A percentile compares a stretch with the other conserved stretches of the same genome.
Conservation (phyloP, 768 basidiomycete species). For the Mrakia gelida region DNA sequence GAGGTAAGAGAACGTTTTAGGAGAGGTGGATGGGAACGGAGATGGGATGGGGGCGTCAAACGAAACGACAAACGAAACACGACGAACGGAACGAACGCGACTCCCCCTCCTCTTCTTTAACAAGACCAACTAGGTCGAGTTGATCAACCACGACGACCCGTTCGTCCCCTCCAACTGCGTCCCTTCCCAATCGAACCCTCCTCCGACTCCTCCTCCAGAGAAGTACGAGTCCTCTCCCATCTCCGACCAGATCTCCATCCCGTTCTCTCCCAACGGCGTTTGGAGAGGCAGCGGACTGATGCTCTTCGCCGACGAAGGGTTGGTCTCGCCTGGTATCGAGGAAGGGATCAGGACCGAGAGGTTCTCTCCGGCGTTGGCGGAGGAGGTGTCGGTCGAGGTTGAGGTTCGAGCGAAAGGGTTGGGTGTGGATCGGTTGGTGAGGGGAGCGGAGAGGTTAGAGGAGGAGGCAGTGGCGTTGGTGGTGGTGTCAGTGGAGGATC, state of each 20-base stretch:
- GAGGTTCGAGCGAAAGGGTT: neutral
- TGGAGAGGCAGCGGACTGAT: constrained; percentile 14
- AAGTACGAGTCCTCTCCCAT: constrained; percentile 1
- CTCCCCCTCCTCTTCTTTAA: neutral
- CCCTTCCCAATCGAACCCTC: neutral
- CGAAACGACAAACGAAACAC: neutral
- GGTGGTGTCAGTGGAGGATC: neutral
- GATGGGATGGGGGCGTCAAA: neutral
- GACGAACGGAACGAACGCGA: neutral
- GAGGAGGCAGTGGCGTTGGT: too few relatives aligned
- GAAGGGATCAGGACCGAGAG: neutral
- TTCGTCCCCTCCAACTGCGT: neutral
- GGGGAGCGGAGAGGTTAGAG: neutral
- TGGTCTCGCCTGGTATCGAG: neutral
- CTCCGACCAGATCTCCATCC: constrained; percentile 8
- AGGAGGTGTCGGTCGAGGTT: neutral
- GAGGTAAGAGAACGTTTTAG: neutral
- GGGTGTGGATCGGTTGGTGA: neutral
- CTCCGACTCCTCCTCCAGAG: neutral
- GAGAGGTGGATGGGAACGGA: neutral
- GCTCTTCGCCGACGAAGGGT: neutral
- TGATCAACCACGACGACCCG: constrained; percentile 6
- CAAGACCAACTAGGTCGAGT: neutral
- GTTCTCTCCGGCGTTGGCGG: neutral
- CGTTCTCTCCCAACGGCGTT: constrained; percentile 3